Evolutionary conservation across 139 green algal species (phyloP).

Genomic region (Coelastrella sp.): DNA sequence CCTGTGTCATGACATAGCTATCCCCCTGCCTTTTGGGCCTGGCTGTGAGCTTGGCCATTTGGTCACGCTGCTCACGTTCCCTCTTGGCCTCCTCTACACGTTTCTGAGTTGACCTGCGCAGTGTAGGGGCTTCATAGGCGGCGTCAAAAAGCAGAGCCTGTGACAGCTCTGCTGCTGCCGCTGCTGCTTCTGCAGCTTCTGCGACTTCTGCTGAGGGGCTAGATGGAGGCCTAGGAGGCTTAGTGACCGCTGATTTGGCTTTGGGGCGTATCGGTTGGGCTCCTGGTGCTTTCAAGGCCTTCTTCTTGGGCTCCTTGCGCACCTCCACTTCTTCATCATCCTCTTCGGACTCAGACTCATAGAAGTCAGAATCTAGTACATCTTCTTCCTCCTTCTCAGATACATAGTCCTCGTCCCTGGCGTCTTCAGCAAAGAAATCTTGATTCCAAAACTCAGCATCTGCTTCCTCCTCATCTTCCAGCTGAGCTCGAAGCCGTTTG

Average conservation of each 20-base stretch:
- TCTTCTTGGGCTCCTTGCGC: constrained; percentile 31
- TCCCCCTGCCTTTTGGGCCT: constrained; percentile 17
- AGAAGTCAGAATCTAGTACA: constrained; percentile 84
- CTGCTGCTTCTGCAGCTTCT: background rate
- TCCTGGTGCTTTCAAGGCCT: constrained; percentile 23
- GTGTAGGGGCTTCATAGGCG: constrained; percentile 50
- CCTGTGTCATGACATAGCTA: constrained; percentile 61
- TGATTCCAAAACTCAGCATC: constrained; percentile 94
- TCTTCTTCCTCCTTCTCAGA: constrained; percentile 72
- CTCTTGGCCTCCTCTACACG: constrained; percentile 38
- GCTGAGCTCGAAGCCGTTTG: constrained; percentile 52
- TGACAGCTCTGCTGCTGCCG: background rate
- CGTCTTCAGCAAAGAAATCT: constrained; percentile 80
- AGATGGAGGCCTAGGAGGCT: background rate
- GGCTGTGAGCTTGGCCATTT: background rate
- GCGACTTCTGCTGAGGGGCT: background rate
- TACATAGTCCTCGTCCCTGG: constrained; percentile 80
- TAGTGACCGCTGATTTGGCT: constrained; percentile 1
- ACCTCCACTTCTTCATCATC: constrained; percentile 49
- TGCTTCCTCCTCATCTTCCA: constrained; percentile 50
- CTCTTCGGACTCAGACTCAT: constrained; percentile 61
- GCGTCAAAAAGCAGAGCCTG: constrained; percentile 5
- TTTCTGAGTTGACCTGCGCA: constrained; percentile 51
- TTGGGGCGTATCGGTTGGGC: constrained; percentile 12
- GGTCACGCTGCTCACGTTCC: constrained; percentile 40